These are phyloP conservation scores for Talaromyces stipitatus DNA, from an alignment of 495 filamentous ascomycete genomes.

Conservation along the genomic window DNA sequence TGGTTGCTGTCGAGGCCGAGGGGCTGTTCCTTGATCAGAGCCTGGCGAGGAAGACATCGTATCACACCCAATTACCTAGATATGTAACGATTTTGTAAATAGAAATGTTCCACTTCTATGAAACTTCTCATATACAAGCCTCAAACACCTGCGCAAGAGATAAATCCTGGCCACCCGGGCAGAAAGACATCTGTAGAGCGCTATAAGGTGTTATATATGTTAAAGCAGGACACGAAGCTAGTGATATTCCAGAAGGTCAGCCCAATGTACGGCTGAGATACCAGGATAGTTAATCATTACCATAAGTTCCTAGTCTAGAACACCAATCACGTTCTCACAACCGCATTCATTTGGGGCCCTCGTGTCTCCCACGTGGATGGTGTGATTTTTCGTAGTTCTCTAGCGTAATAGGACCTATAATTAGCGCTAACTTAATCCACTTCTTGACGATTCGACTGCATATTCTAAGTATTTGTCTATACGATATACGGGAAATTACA, in stretches of 20 bases:
- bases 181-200: not conserved
- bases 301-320: not conserved
- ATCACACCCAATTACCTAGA: no score
- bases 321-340: not conserved
- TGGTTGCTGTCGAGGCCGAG: constrained; percentile 28
- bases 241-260: not conserved
- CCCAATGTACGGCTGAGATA: not conserved
- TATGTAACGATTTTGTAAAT: no score
- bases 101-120: no score
- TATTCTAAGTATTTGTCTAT: no score
- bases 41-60: not conserved
- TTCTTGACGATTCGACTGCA: no score
- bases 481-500: not conserved
- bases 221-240: not conserved
- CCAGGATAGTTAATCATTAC: no score
- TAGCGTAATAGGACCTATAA: not conserved
- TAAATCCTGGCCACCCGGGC: not conserved
- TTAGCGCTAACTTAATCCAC: no score
- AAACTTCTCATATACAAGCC: no score
- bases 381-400: not conserved
- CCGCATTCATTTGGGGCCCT: not conserved
- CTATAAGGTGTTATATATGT: not conserved
- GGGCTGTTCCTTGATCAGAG: not conserved
- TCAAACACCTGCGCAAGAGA: not conserved
- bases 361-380: not conserved